Evolutionary conservation across 2,329 filamentous ascomycete species (phyloP), one percentile per base, ranked within the genome.

Genomic region (Fusarium armeniacum): DNA sequence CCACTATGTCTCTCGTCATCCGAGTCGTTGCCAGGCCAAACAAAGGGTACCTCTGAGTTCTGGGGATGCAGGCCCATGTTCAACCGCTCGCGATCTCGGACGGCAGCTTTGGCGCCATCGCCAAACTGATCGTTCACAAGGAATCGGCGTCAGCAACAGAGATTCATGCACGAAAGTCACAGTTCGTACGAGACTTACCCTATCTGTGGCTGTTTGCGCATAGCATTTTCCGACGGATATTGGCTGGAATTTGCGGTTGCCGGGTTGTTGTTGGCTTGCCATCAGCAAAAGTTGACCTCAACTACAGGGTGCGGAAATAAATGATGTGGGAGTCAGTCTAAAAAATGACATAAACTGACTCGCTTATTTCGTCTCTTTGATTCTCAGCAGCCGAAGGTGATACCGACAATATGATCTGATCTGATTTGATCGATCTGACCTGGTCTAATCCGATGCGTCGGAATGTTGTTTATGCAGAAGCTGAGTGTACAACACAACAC

Each of bases 161-260:
- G 41, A 18, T 22, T 30, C 33, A 20, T 12, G 33, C 24, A 28
- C 41, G 30, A 18, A 20, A 6, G 12, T 11, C 24, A 13, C 40
- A 38, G n/a, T 46, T 22, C 18, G 5, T 38, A 18, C 2, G 11
- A 46, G 28, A 13, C 20, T 35, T 26, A 82, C 81, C 51, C 81
- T 76, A 33, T 81, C 78, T 8, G 67, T 71, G 30, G 77, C 77
- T 20, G 78, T 80, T 71, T 83, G 81, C 36, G 70, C 71, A 68
- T 80, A 72, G 67, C 80, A 81, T 65, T 67, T 75, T 38, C 81
- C 80, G 35, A 82, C 76, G 16, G 72, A 69, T 55, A 78, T 62
- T 33, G 71, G 73, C 57, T 72, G 65, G 57, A 75, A 75, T 38
- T 67, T 72, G 54, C 64, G 70, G 44, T 57, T 52, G 38, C 57